Base-by-base conservation (phyloP, 1,139 yeast species). In the Magnusiomyces tetraspermus region DNA sequence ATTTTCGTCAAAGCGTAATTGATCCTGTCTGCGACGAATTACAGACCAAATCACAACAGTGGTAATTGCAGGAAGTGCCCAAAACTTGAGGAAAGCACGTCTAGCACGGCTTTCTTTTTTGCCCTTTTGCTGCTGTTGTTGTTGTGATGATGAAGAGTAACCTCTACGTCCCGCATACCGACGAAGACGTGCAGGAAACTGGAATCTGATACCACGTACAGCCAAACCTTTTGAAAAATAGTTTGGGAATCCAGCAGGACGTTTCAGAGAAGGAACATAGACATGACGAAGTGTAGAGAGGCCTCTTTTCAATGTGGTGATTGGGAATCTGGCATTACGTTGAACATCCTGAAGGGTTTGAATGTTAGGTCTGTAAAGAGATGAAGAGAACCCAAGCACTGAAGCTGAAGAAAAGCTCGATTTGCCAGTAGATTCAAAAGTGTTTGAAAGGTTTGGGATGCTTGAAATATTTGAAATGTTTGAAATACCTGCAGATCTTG, bases 241-340 rank as follows among this genome's bases (percentile, higher is more conserved):
- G n/a, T n/a, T n/a, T n/a, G 31, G 31, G 11, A 28, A 8, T 28
- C 31, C 31, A 28, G 31, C 11, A 28, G 11, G 11, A 11, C 31
- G 50, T 43, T 48, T 49, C 3, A 38, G 23, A 30, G 33, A 13
- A 30, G 33, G 33, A 30, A 30, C 33, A 30, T 22, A 11, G 23
- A 33, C 37, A 15, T 37, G 43, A 10, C 43, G 42, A 24, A 47
- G 42, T 13, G 46, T 37, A 13, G 55, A 47, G 57, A 61, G 37
- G 61, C 69, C 57, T 49, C 66, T 54, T 57, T 63, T 58, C 56
- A 64, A 42, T 53, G 65, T 53, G 49, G 60, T 57, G 62, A 60
- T 59, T 58, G 63, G 65, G n/a, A n/a, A n/a, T n/a, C n/a, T n/a
- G n/a, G n/a, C n/a, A n/a, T n/a, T n/a, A n/a, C n/a, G n/a, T n/a